A percentile compares a stretch with the other conserved stretches of the same genome.
phyloP scores from a whole-genome alignment of 129 eudicot species.

The Escallonia rubra region DNA sequence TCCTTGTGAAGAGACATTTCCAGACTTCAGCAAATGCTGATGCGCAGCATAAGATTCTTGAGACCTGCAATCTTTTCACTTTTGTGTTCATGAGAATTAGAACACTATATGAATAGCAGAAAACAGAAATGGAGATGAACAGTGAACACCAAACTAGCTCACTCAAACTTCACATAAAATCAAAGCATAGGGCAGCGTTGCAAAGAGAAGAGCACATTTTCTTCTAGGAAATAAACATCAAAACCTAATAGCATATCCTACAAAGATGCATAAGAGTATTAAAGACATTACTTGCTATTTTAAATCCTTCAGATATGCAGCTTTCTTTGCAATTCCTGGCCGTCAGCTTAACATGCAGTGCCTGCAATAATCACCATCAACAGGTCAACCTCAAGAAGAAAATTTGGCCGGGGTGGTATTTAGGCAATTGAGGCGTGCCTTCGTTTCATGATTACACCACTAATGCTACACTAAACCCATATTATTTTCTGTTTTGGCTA shows the following conservation, averaged over 20 bases:
- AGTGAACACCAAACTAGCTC: no score
- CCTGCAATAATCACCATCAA: conserved; percentile 9
- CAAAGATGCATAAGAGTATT: not conserved
- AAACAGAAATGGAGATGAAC: not conserved
- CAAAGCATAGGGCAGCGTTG: no score
- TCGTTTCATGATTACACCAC: no score
- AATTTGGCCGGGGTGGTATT: no score
- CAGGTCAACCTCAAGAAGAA: no score
- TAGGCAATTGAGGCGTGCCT: no score
- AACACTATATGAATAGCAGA: not conserved
- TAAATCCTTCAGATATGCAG: conserved; percentile 25
- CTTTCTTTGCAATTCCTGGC: conserved; percentile 21
- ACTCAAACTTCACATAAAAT: no score
- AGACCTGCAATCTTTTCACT: conserved; percentile 13
- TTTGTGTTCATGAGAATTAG: not conserved
- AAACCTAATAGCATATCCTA: not conserved
- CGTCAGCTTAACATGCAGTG: conserved; percentile 11
- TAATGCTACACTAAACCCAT: no score
- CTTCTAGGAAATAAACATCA: no score
- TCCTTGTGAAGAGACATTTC: conserved; percentile 22
- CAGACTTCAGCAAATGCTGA: conserved; percentile 26
- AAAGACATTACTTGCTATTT: conserved; percentile 23
- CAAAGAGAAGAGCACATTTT: no score
- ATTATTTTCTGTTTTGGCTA: no score
- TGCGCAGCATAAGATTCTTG: conserved; percentile 23